phyloP scores from a whole-genome alignment of 441 rosid genomes.

The Brassica hybrid region DNA sequence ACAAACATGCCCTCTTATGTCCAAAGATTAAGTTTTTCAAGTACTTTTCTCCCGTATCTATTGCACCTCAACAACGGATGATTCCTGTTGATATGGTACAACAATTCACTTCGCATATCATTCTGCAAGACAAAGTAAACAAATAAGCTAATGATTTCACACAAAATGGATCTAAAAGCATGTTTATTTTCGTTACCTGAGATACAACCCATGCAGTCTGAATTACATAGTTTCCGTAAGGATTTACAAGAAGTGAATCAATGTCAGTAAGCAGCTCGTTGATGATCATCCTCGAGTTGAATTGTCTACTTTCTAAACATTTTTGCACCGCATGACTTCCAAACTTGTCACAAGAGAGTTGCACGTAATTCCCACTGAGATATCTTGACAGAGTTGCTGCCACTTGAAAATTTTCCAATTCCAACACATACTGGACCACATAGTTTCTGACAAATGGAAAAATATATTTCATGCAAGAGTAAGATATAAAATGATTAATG shows the following conservation, averaged over 20 bases:
- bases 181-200: conserved; percentile 44
- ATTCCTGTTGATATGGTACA: conserved; percentile 39
- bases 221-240: conserved; percentile 75
- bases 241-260: conserved; percentile 58
- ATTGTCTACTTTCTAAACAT: conserved; percentile 46
- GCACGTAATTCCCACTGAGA: conserved; percentile 50
- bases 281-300: conserved; percentile 44
- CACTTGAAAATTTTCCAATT: conserved; percentile 39
- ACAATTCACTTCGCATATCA: conserved; percentile 3
- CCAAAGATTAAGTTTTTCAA: conserved; percentile 29
- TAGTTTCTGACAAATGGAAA: conserved; percentile 55
- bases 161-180: not conserved
- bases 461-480: not conserved
- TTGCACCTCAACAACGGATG: conserved; percentile 51
- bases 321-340: conserved; percentile 80
- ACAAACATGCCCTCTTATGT: conserved; percentile 1
- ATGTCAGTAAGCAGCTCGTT: conserved; percentile 51
- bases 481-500: not conserved
- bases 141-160: not conserved
- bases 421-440: conserved; percentile 68
- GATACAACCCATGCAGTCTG: conserved; percentile 57
- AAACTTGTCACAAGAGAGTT: conserved; percentile 62
- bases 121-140: not conserved
- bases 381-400: conserved; percentile 47
- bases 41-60: conserved; percentile 59